phyloP scores from a whole-genome alignment of 2,329 filamentous ascomycete species.

The Sphaerulina musiva region DNA sequence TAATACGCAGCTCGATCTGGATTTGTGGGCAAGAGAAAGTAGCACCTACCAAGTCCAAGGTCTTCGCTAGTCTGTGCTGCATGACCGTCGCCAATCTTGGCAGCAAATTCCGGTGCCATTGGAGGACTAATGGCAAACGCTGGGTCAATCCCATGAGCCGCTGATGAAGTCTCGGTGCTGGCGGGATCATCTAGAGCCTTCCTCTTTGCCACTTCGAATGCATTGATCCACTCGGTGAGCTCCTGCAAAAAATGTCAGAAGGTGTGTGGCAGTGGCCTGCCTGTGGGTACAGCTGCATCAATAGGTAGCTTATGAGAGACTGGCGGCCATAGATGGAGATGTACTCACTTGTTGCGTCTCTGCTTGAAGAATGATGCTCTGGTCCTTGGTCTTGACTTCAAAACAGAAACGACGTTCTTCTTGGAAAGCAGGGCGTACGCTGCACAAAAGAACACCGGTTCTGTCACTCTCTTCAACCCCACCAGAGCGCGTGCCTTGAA shows the following conservation, averaged over 20 bases:
- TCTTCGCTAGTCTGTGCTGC: conserved; percentile 51
- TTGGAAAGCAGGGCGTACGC: conserved; percentile 79
- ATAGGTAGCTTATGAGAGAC: too few relatives aligned
- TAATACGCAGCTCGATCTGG: too few relatives aligned
- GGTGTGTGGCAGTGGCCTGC: too few relatives aligned
- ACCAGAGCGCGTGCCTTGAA: conserved; percentile 69
- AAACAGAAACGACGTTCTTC: conserved; percentile 97
- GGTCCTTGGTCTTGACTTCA: conserved; percentile 96
- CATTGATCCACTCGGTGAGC: conserved; percentile 88
- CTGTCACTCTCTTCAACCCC: conserved; percentile 94
- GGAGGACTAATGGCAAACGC: conserved; percentile 91
- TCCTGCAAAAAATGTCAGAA: conserved; percentile 44
- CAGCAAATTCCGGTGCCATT: conserved; percentile 82
- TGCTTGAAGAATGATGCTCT: conserved; percentile 79
- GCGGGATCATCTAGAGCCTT: conserved; percentile 73
- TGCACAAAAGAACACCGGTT: conserved; percentile 90
- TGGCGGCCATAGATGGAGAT: too few relatives aligned
- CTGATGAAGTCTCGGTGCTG: conserved; percentile 44
- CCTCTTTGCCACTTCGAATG: conserved; percentile 90
- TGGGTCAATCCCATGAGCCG: conserved; percentile 51
- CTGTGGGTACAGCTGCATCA: too few relatives aligned
- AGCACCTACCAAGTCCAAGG: conserved; percentile 52
- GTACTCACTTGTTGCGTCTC: conserved; percentile 69
- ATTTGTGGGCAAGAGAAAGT: background rate
- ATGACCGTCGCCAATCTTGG: conserved; percentile 65